Base-by-base conservation (phyloP, 2,329 filamentous ascomycete species). In the Phyllosticta paracitricarpa region DNA sequence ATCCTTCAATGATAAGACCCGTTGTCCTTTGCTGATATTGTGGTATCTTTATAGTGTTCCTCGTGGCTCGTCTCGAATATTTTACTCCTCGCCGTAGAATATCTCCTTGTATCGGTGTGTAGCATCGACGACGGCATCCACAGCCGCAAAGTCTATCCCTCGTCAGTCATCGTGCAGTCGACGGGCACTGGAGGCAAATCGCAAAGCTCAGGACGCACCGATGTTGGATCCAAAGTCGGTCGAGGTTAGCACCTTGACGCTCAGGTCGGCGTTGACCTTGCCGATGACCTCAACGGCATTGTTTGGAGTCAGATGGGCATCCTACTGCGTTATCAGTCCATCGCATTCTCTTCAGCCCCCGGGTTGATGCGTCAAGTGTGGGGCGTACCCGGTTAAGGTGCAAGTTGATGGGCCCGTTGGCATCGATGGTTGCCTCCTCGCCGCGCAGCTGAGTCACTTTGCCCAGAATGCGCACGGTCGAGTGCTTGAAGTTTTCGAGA, bases 391-490 rank as follows among this genome's bases (percentile, higher is more conserved):
- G 81, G 71, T 89, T 91, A 66, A 97, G 73, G 19, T 88, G 77
- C 1, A 91, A 80, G 0, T 86, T 89, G 26, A 97, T 83, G 24
- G 85, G 82, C 0, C 93, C 93, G 2, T 80, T 87, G 5, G 90
- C 87, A 62, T 96, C 91, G 30, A 97, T 82, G 5, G 85, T 84
- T 0, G 91, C 93, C 57, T 84, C 82, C 58, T 94, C 89, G 66
- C 92, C 92, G 58, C 87, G 86, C 25, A 97, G 80, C 69, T 94
- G 87, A 3, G 84, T 83, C 55, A 97, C 91, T 69, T 88, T 91
- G 69, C 94, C 94, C 4, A 96, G 81, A 61, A 97, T 80, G 68
- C 91, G 91, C 64, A 97, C 89, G 64, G 89, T 89, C 66, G 84
- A 78, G 70, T 82, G 76, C 57, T 77, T 75, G 77, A 92, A 96